Evolutionary conservation across 768 basidiomycete species (phyloP).

Genomic region (Rickenella mellea): DNA sequence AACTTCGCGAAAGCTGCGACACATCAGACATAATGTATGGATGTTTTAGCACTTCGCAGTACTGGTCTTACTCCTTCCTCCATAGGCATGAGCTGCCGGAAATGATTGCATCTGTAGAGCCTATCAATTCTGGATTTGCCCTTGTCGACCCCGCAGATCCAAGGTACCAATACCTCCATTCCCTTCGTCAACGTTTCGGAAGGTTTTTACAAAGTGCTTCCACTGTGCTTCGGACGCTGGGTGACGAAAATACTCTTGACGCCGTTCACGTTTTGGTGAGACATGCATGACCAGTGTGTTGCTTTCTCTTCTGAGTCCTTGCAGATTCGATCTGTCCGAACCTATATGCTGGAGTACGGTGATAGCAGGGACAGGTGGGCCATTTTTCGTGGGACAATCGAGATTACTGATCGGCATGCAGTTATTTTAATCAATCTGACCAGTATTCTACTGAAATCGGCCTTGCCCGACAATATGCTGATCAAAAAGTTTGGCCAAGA

Average conservation of each 20-base stretch:
- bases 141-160: conserved; percentile 57
- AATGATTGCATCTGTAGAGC: conserved; percentile 59
- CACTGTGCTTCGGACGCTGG: conserved; percentile 54
- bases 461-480: conserved; percentile 56
- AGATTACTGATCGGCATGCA: conserved; percentile 13
- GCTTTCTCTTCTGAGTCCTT: neutral
- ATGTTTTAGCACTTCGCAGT: neutral
- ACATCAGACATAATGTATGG: conserved; percentile 66
- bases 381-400: conserved; percentile 16
- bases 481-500: conserved; percentile 72
- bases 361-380: conserved; percentile 50
- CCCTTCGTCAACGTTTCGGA: conserved; percentile 54
- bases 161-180: conserved; percentile 49
- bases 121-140: conserved; percentile 57
- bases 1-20: conserved; percentile 28
- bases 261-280: conserved; percentile 64
- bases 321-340: conserved; percentile 59
- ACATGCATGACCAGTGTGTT: conserved; percentile 1
- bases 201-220: conserved; percentile 66
- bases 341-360: conserved; percentile 67
- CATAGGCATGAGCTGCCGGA: conserved; percentile 64
- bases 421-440: conserved; percentile 49
- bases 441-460: conserved; percentile 51
- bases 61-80: neutral
- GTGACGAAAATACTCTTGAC: conserved; percentile 76